phyloP scores from a whole-genome alignment of 106 monocot species.

The Acorus calamus region DNA sequence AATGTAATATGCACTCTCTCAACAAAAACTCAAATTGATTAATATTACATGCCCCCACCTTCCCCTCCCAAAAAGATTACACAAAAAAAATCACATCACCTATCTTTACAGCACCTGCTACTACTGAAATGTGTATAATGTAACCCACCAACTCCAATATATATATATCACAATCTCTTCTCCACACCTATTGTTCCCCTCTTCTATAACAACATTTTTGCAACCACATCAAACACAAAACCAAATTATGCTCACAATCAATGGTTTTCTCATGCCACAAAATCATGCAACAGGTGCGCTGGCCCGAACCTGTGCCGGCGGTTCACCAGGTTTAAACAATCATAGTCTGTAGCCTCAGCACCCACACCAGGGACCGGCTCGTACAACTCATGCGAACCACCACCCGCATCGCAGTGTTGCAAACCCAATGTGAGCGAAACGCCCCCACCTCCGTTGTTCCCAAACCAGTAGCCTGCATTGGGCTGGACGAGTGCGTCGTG shows the following conservation, averaged over 20 bases:
- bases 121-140: neutral
- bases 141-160: slow-evolving; percentile 5
- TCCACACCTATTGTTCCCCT: slow-evolving; percentile 11
- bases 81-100: slow-evolving; percentile 25
- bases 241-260: neutral
- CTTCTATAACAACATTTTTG: slow-evolving; percentile 8
- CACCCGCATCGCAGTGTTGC: slow-evolving; percentile 27
- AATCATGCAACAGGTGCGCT: slow-evolving; percentile 83
- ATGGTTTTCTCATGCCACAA: slow-evolving; percentile 55
- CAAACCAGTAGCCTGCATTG: slow-evolving; percentile 31
- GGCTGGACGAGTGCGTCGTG: slow-evolving; percentile 28
- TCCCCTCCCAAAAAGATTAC: slow-evolving; percentile 1
- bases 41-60: neutral
- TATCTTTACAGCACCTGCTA: slow-evolving; percentile 34
- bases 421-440: slow-evolving; percentile 82
- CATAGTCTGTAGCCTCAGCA: slow-evolving; percentile 30
- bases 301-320: slow-evolving; percentile 39
- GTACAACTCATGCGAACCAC: slow-evolving; percentile 42
- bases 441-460: slow-evolving; percentile 18
- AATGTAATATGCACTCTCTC: no score
- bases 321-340: slow-evolving; percentile 33
- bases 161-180: slow-evolving; percentile 19
- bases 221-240: no score
- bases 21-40: no score
- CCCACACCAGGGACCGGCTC: slow-evolving; percentile 16